Conservation (phyloP, 2,329 filamentous ascomycete species). For the Cladosporium cucumerinum region DNA sequence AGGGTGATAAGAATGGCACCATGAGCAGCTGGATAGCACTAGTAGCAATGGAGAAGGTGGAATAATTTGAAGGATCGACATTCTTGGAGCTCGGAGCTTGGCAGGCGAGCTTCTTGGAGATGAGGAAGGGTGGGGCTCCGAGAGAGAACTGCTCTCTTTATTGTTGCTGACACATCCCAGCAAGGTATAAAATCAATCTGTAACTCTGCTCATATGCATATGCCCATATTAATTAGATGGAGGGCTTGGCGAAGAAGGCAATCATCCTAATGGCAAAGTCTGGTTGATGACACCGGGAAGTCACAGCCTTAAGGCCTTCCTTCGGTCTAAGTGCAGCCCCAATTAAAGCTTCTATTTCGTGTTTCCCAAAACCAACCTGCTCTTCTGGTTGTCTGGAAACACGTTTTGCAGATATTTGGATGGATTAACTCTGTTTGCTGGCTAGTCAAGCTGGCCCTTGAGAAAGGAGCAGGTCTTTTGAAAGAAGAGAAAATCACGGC, state of each 20-base stretch:
- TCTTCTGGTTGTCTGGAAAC: neutral
- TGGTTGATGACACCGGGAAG: neutral
- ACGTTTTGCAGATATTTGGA: neutral
- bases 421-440: neutral
- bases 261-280: neutral
- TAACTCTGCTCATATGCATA: neutral
- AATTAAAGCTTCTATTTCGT: neutral
- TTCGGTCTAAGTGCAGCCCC: neutral
- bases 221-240: neutral
- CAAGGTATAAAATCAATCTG: neutral
- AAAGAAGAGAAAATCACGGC: neutral
- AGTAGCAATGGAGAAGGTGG: constrained; percentile 9
- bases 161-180: neutral
- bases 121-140: neutral
- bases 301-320: neutral
- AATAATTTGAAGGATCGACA: neutral
- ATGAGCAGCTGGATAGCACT: neutral
- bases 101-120: neutral
- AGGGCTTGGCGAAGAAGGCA: neutral
- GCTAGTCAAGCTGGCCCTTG: neutral
- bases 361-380: neutral
- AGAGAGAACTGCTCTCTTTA: neutral
- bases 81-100: neutral
- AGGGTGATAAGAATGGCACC: constrained; percentile 2
- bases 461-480: neutral